Percentiles rank a stretch among this genome's conserved stretches.
These are phyloP conservation scores for Globisporangium iwayamae DNA, from an alignment of 352 stramenopile genomes.

Conservation along the genomic window DNA sequence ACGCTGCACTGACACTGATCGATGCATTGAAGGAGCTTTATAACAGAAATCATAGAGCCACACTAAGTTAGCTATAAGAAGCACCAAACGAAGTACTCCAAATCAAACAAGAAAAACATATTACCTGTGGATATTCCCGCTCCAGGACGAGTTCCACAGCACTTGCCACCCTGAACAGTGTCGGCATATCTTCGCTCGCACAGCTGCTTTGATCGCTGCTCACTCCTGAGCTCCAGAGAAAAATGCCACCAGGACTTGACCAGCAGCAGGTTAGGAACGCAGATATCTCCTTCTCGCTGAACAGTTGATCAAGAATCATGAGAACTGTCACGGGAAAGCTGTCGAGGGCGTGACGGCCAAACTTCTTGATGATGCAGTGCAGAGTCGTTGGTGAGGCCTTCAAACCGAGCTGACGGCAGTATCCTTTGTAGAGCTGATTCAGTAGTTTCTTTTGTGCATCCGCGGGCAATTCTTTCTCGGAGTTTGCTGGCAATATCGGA, in stretches of 20 bases:
- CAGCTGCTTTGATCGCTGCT: background rate
- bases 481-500: background rate
- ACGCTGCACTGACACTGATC: constrained; percentile 46
- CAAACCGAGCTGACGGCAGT: constrained; percentile 33
- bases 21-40: constrained; percentile 39
- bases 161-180: constrained; percentile 24
- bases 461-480: constrained; percentile 16
- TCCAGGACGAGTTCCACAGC: constrained; percentile 46
- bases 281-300: constrained; percentile 30
- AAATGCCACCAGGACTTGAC: constrained; percentile 19
- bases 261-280: constrained; percentile 29
- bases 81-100: background rate
- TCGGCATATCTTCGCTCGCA: background rate
- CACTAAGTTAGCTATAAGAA: background rate
- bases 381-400: constrained; percentile 39
- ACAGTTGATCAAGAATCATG: constrained; percentile 47
- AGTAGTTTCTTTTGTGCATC: constrained; percentile 50
- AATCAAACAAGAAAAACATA: background rate
- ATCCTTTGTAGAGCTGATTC: constrained; percentile 69
- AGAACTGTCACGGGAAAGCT: constrained; percentile 51
- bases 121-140: constrained; percentile 50
- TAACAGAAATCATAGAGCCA: constrained; percentile 1
- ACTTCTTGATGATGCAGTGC: constrained; percentile 50
- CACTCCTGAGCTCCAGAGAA: constrained; percentile 33
- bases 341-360: constrained; percentile 41